A percentile compares a stretch with the other conserved stretches of the same genome.
These are phyloP conservation scores for Gossypium anomalum DNA, from an alignment of 345 rosid genomes.

Conservation along the genomic window DNA sequence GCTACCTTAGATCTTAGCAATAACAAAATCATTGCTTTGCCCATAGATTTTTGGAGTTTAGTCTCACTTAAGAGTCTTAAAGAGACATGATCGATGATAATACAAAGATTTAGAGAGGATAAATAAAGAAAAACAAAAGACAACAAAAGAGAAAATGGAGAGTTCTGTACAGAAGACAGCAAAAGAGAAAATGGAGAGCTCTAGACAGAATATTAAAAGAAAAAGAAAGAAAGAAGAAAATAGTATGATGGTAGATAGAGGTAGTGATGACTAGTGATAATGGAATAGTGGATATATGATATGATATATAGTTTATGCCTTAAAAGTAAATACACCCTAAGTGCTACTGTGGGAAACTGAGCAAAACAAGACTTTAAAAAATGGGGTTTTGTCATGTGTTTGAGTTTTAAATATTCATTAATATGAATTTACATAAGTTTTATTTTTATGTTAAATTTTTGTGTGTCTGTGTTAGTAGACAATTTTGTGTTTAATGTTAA, in stretches of 20 bases:
- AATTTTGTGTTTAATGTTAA: too few relatives aligned
- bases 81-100: conserved; percentile 46
- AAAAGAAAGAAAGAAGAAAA: background rate
- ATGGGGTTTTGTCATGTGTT: background rate
- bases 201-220: conserved; percentile 13
- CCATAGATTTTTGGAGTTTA: too few relatives aligned
- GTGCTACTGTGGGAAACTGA: background rate
- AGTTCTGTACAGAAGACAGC: conserved; percentile 11
- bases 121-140: background rate
- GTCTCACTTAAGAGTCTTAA: background rate
- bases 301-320: background rate
- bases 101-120: conserved; percentile 11
- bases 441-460: background rate
- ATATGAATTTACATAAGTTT: background rate
- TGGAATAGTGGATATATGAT: too few relatives aligned
- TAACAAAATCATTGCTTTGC: too few relatives aligned
- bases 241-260: conserved; percentile 21
- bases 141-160: conserved; percentile 12
- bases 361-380: background rate
- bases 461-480: too few relatives aligned
- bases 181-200: conserved; percentile 15
- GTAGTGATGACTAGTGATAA: conserved; percentile 20
- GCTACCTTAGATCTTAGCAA: too few relatives aligned
- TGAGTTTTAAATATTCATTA: background rate
- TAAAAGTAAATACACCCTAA: background rate